These are phyloP conservation scores for Colletotrichum simmondsii DNA, from an alignment of 2,329 filamentous ascomycete genomes.

Conservation along the genomic window DNA sequence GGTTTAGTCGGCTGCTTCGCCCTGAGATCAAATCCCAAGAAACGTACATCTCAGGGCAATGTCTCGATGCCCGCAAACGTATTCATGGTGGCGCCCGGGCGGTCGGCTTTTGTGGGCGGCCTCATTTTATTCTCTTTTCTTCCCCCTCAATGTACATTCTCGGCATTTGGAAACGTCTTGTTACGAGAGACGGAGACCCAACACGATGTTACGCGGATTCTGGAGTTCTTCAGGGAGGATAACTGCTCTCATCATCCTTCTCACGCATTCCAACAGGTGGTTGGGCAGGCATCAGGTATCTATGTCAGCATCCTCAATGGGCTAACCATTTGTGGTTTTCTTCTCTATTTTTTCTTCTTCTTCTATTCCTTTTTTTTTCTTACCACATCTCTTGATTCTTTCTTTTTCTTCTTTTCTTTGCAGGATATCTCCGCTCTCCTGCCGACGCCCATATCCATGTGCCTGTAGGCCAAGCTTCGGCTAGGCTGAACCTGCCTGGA, in stretches of 20 bases:
- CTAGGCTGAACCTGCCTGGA: constrained; percentile 1
- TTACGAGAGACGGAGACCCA: constrained; percentile 8
- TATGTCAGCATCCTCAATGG: constrained; percentile 25
- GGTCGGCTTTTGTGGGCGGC: constrained; percentile 13
- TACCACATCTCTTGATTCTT: not conserved
- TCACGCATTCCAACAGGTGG: constrained; percentile 27
- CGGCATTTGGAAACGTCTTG: constrained; percentile 18
- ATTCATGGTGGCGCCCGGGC: constrained; percentile 3
- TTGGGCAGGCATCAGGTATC: constrained; percentile 31
- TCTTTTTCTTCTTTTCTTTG: constrained; percentile 15
- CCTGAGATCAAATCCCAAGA: constrained; percentile 3
- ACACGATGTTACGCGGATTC: constrained; percentile 28
- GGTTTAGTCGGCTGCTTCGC: not conserved
- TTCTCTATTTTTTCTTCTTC: constrained; percentile 30
- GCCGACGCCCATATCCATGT: not conserved
- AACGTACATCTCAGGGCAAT: constrained; percentile 4
- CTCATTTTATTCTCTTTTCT: not conserved
- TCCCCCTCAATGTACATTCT: constrained; percentile 20
- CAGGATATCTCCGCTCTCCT: not conserved
- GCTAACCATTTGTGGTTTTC: constrained; percentile 28
- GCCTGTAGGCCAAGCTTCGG: not conserved
- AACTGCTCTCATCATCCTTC: constrained; percentile 28
- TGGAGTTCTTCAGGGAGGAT: constrained; percentile 27
- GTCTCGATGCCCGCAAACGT: constrained; percentile 2
- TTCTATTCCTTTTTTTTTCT: constrained; percentile 24